Evolutionary conservation across 805 yeast genomes (phyloP).

Genomic region (Metschnikowia lunata): DNA sequence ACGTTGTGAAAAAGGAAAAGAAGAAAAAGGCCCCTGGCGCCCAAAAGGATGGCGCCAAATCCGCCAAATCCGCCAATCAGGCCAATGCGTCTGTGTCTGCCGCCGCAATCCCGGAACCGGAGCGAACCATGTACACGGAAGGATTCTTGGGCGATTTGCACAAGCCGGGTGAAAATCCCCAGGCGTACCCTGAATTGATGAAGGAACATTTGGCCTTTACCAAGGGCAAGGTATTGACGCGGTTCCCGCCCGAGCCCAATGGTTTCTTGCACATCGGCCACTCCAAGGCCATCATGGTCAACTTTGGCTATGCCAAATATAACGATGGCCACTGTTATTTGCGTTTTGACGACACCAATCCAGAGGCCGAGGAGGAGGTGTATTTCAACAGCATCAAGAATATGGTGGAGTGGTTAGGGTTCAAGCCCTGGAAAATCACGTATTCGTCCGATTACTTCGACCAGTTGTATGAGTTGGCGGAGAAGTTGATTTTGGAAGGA

Average conservation of each 20-base stretch:
- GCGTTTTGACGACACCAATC: constrained; percentile 96
- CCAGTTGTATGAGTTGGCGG: constrained; percentile 82
- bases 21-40: constrained; percentile 40
- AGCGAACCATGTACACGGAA: constrained; percentile 83
- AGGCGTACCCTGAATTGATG: constrained; percentile 81
- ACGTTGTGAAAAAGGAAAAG: constrained; percentile 73
- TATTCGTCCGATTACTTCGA: constrained; percentile 96
- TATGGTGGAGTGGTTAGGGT: constrained; percentile 93
- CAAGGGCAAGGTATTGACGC: constrained; percentile 78
- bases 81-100: constrained; percentile 3
- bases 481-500: constrained; percentile 62
- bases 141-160: constrained; percentile 95
- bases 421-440: constrained; percentile 88
- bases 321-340: constrained; percentile 85
- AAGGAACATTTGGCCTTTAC: constrained; percentile 73
- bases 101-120: constrained; percentile 20
- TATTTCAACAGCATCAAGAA: constrained; percentile 79
- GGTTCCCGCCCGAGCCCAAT: constrained; percentile 99
- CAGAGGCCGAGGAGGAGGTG: constrained; percentile 95
- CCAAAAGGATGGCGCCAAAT: constrained; percentile 15
- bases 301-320: constrained; percentile 93
- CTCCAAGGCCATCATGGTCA: constrained; percentile 95
- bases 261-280: constrained; percentile 98
- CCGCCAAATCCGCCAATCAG: not conserved
- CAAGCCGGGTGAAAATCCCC: constrained; percentile 93